Evolutionary conservation across 345 rosid genomes (phyloP).

Genomic region (Excoecaria agallocha): DNA sequence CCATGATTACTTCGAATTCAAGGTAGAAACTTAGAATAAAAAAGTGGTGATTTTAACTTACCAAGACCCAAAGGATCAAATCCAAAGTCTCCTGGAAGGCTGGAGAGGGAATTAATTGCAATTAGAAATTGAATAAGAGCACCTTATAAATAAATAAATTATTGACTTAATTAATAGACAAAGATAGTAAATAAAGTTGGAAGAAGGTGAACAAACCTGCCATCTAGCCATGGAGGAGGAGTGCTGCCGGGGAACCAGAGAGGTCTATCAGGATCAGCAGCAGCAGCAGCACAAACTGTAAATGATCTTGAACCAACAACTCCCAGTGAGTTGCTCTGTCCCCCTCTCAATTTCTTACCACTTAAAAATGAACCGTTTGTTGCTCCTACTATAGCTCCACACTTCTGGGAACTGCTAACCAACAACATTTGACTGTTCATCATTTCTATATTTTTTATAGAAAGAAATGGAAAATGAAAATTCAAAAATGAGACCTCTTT

Average conservation of each 20-base stretch:
- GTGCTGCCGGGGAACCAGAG: conserved; percentile 98
- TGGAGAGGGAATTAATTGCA: conserved; percentile 29
- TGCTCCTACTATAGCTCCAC: conserved; percentile 43
- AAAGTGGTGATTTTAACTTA: conserved; percentile 23
- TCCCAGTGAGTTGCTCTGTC: conserved; percentile 35
- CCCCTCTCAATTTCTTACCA: conserved; percentile 67
- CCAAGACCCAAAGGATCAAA: conserved; percentile 97
- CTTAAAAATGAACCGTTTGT: conserved; percentile 59
- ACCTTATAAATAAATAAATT: no score
- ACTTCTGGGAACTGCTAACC: conserved; percentile 53
- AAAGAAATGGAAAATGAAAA: no score
- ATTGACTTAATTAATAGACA: no score
- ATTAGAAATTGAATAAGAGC: neutral
- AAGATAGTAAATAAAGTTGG: no score
- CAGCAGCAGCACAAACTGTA: conserved; percentile 47
- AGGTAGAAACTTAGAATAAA: neutral
- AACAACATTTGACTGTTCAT: conserved; percentile 7
- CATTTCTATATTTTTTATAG: no score
- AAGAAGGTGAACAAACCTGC: conserved; percentile 41
- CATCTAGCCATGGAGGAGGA: conserved; percentile 97
- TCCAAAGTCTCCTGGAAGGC: conserved; percentile 96
- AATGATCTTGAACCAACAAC: conserved; percentile 35
- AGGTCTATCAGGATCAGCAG: conserved; percentile 83
- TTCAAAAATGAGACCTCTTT: neutral
- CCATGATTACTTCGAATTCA: no score